phyloP scores from a whole-genome alignment of 768 basidiomycete species.

The Tulasnella sp. region DNA sequence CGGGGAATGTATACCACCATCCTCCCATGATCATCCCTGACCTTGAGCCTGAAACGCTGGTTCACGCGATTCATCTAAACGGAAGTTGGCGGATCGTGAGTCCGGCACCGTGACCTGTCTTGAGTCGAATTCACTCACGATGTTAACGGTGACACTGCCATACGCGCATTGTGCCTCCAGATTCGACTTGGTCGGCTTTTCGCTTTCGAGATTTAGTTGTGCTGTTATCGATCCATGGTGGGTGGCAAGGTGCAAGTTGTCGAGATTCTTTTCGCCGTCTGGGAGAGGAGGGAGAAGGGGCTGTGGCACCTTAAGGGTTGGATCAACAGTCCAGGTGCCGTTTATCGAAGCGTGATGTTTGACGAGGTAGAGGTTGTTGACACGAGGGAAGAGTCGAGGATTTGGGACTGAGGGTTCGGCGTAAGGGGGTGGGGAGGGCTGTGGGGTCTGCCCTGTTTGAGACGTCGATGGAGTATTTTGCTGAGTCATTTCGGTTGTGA shows the following conservation, averaged over 20 bases:
- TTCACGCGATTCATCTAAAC: slow-evolving; percentile 5
- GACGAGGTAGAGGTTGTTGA: slow-evolving; percentile 20
- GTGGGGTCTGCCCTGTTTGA: background rate
- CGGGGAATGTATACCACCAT: slow-evolving; percentile 10
- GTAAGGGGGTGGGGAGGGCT: background rate
- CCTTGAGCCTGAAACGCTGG: slow-evolving; percentile 26
- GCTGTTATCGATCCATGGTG: slow-evolving; percentile 4
- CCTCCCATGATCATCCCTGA: slow-evolving; percentile 19
- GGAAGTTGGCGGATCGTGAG: background rate
- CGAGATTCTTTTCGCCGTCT: slow-evolving; percentile 10
- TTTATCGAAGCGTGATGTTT: background rate
- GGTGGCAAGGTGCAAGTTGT: slow-evolving; percentile 13
- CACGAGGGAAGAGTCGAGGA: slow-evolving; percentile 19
- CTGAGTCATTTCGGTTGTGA: background rate
- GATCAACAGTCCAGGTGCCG: slow-evolving; percentile 24
- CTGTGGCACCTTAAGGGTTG: slow-evolving; percentile 14
- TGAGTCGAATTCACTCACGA: background rate
- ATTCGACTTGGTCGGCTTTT: slow-evolving; percentile 15
- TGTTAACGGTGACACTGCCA: background rate
- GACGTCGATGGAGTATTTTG: background rate
- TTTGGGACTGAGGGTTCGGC: background rate
- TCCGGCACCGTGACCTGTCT: background rate
- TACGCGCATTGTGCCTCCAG: slow-evolving; percentile 11
- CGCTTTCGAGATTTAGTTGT: slow-evolving; percentile 6
- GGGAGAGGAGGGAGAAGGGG: slow-evolving; percentile 1